phyloP scores from a whole-genome alignment of 306 rosid genomes.

The Purshia tridentata region DNA sequence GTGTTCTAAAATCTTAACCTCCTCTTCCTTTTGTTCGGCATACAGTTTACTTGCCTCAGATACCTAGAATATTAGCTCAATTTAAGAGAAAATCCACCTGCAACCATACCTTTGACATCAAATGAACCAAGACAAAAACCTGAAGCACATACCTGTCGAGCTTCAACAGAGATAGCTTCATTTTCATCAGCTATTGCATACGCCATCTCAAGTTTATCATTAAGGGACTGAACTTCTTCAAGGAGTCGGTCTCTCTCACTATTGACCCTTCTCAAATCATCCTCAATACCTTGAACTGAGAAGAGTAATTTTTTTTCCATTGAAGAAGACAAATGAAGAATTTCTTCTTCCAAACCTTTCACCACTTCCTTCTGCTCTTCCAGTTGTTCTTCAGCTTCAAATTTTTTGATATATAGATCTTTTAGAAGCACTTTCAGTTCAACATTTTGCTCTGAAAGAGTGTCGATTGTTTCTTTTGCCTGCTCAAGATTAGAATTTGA shows the following conservation, averaged over 20 bases:
- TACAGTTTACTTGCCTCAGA: constrained; percentile 76
- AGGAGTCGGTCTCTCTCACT: constrained; percentile 71
- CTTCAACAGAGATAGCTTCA: constrained; percentile 80
- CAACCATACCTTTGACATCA: constrained; percentile 15
- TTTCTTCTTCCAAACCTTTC: constrained; percentile 74
- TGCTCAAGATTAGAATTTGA: constrained; percentile 64
- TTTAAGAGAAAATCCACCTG: constrained; percentile 21
- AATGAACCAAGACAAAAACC: constrained; percentile 21
- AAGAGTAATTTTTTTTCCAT: constrained; percentile 51
- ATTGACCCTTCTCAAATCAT: constrained; percentile 55
- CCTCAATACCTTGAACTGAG: constrained; percentile 57
- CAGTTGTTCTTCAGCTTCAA: constrained; percentile 62
- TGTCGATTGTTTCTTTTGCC: constrained; percentile 52
- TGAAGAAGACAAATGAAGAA: constrained; percentile 61
- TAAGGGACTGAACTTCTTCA: constrained; percentile 59
- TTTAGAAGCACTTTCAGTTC: constrained; percentile 65
- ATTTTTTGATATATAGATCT: constrained; percentile 53
- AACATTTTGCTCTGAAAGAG: constrained; percentile 53
- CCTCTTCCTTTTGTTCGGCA: constrained; percentile 94
- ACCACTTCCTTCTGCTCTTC: constrained; percentile 76
- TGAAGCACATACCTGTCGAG: constrained; percentile 65
- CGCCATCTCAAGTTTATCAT: constrained; percentile 73
- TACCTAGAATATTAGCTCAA: constrained; percentile 51
- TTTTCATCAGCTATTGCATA: constrained; percentile 80
- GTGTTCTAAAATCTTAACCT: constrained; percentile 82